Evolutionary conservation across 768 basidiomycete species (phyloP).

Genomic region (Phaffia tasmanica): DNA sequence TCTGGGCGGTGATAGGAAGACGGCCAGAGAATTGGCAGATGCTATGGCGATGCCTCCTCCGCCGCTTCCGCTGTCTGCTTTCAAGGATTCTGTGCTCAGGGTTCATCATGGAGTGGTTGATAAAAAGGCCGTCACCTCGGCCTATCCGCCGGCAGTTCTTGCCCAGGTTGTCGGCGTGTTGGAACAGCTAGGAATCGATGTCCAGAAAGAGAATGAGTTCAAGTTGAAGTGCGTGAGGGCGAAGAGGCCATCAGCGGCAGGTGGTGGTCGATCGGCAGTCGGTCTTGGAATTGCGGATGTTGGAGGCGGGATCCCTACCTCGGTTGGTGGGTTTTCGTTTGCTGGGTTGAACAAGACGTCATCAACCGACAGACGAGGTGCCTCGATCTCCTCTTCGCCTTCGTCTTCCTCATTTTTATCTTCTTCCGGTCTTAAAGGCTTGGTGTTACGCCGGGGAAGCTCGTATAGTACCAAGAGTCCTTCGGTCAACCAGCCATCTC

Average conservation of each 20-base stretch:
- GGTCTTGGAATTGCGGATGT: constrained; percentile 38
- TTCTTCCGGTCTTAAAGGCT: constrained; percentile 60
- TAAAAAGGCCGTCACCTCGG: constrained; percentile 72
- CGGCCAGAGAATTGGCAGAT: constrained; percentile 15
- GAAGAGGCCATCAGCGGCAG: constrained; percentile 50
- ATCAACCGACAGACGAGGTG: constrained; percentile 77
- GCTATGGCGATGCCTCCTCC: constrained; percentile 24
- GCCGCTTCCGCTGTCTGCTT: constrained; percentile 42
- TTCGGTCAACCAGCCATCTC: constrained; percentile 3
- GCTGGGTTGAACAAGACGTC: constrained; percentile 8
- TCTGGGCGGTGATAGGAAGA: background rate
- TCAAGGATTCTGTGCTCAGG: constrained; percentile 48
- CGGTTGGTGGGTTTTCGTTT: background rate
- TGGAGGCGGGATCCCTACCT: constrained; percentile 40
- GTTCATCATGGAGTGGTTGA: constrained; percentile 90
- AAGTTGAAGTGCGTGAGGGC: constrained; percentile 74
- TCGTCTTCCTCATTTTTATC: constrained; percentile 46
- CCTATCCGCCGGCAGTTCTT: constrained; percentile 76
- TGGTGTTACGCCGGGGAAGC: constrained; percentile 81
- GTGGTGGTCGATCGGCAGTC: constrained; percentile 62
- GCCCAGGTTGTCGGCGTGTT: constrained; percentile 68
- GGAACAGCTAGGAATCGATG: constrained; percentile 78
- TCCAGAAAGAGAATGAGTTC: constrained; percentile 77
- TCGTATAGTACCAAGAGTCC: constrained; percentile 46
- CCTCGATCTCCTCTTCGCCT: constrained; percentile 66